These are phyloP conservation scores for Annulohypoxylon nitens DNA, from an alignment of 495 filamentous ascomycete species.

Conservation along the genomic window DNA sequence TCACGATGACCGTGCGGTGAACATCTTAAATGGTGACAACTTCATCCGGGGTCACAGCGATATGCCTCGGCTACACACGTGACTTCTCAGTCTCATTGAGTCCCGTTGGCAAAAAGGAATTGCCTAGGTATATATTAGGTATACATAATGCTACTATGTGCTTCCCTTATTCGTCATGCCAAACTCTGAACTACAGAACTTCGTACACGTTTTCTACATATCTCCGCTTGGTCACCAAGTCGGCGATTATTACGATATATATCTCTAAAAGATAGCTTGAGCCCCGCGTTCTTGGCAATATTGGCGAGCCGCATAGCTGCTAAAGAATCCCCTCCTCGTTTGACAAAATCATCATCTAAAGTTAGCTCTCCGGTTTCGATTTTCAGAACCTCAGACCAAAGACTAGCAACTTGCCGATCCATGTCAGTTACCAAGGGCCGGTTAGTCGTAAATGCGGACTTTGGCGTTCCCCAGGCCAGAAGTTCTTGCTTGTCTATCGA, in stretches of 20 bases:
- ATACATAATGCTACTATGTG: no score
- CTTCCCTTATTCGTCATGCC: not conserved
- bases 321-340: not conserved
- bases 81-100: no score
- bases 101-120: no score
- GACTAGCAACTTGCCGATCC: not conserved
- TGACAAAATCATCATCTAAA: not conserved
- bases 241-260: not conserved
- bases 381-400: not conserved
- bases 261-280: not conserved
- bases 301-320: not conserved
- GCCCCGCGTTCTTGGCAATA: not conserved
- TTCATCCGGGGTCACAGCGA: no score
- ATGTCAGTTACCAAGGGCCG: not conserved
- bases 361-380: not conserved
- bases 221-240: not conserved
- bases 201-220: not conserved
- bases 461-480: not conserved
- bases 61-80: no score
- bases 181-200: not conserved
- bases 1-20: no score
- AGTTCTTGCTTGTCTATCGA: not conserved
- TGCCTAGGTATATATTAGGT: no score
- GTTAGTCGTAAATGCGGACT: not conserved
- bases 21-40: no score